A percentile compares a stretch with the other conserved stretches of the same genome.
phyloP scores from a whole-genome alignment of 371 early-diverging fungal genomes.

The Mucor irregularis region DNA sequence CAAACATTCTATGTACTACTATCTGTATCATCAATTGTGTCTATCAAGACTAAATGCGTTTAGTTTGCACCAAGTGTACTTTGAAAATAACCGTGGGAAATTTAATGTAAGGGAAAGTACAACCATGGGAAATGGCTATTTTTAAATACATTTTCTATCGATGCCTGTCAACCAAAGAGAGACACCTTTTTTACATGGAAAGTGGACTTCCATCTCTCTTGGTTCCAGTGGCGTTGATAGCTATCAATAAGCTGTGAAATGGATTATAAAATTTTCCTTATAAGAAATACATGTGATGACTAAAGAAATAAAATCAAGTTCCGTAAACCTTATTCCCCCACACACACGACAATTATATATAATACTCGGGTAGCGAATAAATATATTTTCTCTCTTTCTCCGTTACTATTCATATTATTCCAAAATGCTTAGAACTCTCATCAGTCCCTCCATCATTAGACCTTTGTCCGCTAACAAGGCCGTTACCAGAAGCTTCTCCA shows the following conservation, averaged over 20 bases:
- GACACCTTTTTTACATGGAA: no score
- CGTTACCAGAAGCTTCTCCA: constrained; percentile 35
- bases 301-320: constrained; percentile 21
- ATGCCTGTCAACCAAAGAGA: no score
- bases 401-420: neutral
- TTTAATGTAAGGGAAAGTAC: constrained; percentile 3
- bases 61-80: no score
- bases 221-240: no score
- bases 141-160: no score
- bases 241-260: no score
- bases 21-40: no score
- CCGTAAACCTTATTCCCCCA: constrained; percentile 10
- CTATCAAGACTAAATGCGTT: no score
- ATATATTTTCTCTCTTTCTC: constrained; percentile 4
- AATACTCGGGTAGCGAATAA: no score
- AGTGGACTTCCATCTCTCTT: no score
- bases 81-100: constrained; percentile 15
- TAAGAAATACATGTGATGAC: constrained; percentile 20
- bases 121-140: neutral
- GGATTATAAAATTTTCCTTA: neutral
- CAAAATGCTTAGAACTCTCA: constrained; percentile 42
- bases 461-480: constrained; percentile 42
- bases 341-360: neutral
- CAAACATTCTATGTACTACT: no score
- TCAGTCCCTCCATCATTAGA: constrained; percentile 40